Base-by-base conservation (phyloP, 2,329 filamentous ascomycete species). In the Penicillium vulpinum region DNA sequence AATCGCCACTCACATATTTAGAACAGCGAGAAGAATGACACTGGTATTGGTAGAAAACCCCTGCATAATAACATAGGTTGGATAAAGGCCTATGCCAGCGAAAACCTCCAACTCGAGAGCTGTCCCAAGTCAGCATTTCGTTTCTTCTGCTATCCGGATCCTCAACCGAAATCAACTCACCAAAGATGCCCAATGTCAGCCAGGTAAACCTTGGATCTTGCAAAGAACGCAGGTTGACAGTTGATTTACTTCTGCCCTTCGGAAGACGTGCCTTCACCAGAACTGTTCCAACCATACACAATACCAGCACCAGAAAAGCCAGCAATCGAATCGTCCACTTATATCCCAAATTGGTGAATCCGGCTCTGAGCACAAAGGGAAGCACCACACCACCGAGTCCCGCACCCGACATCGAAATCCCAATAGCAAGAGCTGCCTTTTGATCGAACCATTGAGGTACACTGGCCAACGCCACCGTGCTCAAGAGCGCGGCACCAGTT, bases 211-310 rank as follows among this genome's bases (percentile, higher is more conserved):
- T 67, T 5, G 72, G 64, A 52, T 78, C 78, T 7, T 68, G 65
- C 51, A 81, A 81, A 1, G 78, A 75, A 2, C 65, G 62, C 31
- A 81, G 67, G 59, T 78, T 78, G 44, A 81, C 66, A 16, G 73
- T 71, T 4, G 68, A 64, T 45, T 63, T 69, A 22, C 66, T 68
- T 55, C 69, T 67, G 1, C 68, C 70, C 45, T 63, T 69, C 0
- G 72, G 73, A 6, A 79, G 70, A 4, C 75, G 63, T 4, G 73
- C 64, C 41, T 71, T 70, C 31, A 77, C 70, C 44, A 78, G 56
- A 18, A 70, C 54, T 22, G 72, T 75, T 1, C 69, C 73, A 13
- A 72, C n/a, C 1, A 65, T 56, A 55, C 73, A 70, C 54, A 73
- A 65, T 5, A 66, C 63, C 8, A 72, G 52, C 15, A 75, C 67